phyloP scores from a whole-genome alignment of 2,329 filamentous ascomycete species.

The Penicillium oxalicum region DNA sequence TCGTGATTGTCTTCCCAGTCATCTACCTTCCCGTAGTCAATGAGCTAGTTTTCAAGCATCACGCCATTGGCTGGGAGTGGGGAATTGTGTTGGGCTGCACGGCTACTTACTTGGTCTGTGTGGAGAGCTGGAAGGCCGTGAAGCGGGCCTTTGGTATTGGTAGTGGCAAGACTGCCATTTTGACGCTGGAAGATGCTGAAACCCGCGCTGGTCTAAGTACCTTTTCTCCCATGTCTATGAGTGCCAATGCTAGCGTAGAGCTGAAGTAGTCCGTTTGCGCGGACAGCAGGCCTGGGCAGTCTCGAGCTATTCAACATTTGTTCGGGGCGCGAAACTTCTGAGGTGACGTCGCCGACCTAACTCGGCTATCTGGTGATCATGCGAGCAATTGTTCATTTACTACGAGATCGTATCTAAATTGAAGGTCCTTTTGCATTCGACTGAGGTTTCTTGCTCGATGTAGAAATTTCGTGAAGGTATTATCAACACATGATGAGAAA shows the following conservation, averaged over 20 bases:
- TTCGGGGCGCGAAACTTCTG: neutral
- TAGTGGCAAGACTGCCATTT: slow-evolving; percentile 26
- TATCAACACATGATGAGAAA: too few species aligned
- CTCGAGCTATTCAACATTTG: slow-evolving; percentile 13
- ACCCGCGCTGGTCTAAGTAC: slow-evolving; percentile 25
- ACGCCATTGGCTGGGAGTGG: slow-evolving; percentile 63
- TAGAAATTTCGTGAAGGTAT: too few species aligned
- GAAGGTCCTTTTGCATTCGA: too few species aligned
- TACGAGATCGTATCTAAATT: too few species aligned
- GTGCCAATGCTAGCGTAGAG: slow-evolving; percentile 25
- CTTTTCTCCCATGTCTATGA: slow-evolving; percentile 18
- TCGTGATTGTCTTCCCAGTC: slow-evolving; percentile 51
- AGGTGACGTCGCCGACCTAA: neutral
- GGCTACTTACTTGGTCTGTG: slow-evolving; percentile 54
- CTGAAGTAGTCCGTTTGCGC: slow-evolving; percentile 14
- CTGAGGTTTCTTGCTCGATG: too few species aligned
- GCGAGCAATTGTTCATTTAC: too few species aligned
- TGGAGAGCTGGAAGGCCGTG: slow-evolving; percentile 60
- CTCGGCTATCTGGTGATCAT: too few species aligned
- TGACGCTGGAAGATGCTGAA: slow-evolving; percentile 31
- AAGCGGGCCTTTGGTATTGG: slow-evolving; percentile 47
- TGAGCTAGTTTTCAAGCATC: slow-evolving; percentile 58
- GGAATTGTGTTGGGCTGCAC: slow-evolving; percentile 57
- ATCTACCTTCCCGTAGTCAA: slow-evolving; percentile 64
- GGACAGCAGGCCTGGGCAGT: neutral